Evolutionary conservation across 345 rosid genomes (phyloP).

Genomic region (Brassica nigra): DNA sequence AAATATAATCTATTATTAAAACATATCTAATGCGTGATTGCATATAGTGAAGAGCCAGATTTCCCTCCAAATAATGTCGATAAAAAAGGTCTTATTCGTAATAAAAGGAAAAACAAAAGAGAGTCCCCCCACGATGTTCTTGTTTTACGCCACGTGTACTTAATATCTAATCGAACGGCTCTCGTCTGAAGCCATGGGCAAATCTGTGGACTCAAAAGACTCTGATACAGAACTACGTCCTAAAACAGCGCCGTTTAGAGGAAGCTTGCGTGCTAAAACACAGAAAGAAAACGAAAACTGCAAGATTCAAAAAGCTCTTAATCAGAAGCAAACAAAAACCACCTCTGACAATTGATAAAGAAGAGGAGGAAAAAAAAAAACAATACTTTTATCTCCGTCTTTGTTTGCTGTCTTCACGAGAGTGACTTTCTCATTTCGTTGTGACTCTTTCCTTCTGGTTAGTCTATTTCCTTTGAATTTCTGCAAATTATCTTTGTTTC

Average conservation of each 20-base stretch:
- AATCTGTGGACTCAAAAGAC: slow-evolving; percentile 4
- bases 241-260: not conserved
- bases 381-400: not conserved
- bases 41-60: not conserved
- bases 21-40: too few relatives aligned
- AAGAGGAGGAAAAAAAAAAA: not conserved
- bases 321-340: slow-evolving; percentile 15
- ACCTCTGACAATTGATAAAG: not conserved
- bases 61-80: not conserved
- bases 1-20: too few relatives aligned
- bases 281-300: slow-evolving; percentile 16
- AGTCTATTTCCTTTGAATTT: slow-evolving; percentile 23
- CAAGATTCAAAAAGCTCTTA: slow-evolving; percentile 9
- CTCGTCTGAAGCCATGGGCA: not conserved
- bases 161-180: not conserved
- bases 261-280: slow-evolving; percentile 37
- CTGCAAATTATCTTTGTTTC: not conserved
- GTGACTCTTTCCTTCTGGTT: slow-evolving; percentile 34
- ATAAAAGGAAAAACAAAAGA: too few relatives aligned
- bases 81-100: too few relatives aligned
- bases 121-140: not conserved
- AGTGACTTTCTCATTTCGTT: slow-evolving; percentile 11
- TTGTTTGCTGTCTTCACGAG: not conserved
- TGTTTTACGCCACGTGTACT: not conserved
- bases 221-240: not conserved